Evolutionary conservation across 306 rosid genomes (phyloP), one percentile per base, ranked within the genome.

Genomic region (Fagus crenata): DNA sequence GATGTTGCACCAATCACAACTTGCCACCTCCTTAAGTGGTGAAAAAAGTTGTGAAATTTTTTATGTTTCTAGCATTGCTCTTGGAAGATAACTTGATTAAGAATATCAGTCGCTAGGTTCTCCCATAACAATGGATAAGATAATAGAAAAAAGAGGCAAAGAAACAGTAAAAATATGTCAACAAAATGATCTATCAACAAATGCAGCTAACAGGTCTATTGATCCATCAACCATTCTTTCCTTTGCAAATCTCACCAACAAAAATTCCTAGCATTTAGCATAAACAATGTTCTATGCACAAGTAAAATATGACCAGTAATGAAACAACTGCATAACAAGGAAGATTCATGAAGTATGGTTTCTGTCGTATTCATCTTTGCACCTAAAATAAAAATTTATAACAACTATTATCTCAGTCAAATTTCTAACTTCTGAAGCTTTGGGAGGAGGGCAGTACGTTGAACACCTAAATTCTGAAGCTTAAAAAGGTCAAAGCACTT

Each of bases 341-440:
- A 31, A 59, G 39, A 31, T 18, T 18, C 61, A 5, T 5, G 61
- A 55, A n/a, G 4, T 31, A 28, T 31, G 8, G 67, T 59, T 46
- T 46, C 67, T 11, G 13, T 1, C 39, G 8, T 31, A 5, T 59
- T 56, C 7, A 18, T 59, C 6, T 55, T 59, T 31, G 36, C 67
- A 59, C 37, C 67, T 8, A 59, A 46, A 14, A 46, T 46, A 14
- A 46, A 46, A 46, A 59, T 28, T 40, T 53, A 7, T 42, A 68
- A 60, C 67, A 41, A 54, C 40, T 12, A 67, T 36, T 18, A 76
- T 33, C 41, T 61, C 39, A n/a, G 58, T 4, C 35, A 65, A 17
- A 63, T 72, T 49, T 69, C 49, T 41, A 32, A 77, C 43, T 39
- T 58, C 15, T 40, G 32, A 73, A 55, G 54, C 54, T 12, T 53